These are phyloP conservation scores for Auricularia heimuer DNA, from an alignment of 768 basidiomycete genomes.

Conservation along the genomic window DNA sequence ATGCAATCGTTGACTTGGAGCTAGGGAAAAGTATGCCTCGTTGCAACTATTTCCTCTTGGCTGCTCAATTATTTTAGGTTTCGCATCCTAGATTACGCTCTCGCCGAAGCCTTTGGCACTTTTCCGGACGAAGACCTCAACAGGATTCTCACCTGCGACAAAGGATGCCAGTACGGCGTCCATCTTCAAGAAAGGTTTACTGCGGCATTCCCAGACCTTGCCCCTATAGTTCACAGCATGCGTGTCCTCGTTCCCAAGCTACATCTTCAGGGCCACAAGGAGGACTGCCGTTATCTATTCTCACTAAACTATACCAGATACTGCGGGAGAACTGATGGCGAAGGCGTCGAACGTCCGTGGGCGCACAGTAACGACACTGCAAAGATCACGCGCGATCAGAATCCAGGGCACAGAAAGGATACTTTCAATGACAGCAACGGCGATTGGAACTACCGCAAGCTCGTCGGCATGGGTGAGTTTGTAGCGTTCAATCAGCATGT, in stretches of 20 bases:
- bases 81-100: background rate
- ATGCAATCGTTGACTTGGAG: background rate
- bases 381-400: slow-evolving; percentile 29
- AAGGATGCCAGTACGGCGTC: slow-evolving; percentile 13
- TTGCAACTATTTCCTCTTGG: background rate
- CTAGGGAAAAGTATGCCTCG: background rate
- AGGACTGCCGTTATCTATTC: slow-evolving; percentile 13
- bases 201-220: slow-evolving; percentile 10
- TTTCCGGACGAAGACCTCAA: background rate
- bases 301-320: background rate
- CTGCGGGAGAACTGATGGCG: slow-evolving; percentile 23
- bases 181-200: slow-evolving; percentile 9
- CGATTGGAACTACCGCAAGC: slow-evolving; percentile 29
- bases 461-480: slow-evolving; percentile 14
- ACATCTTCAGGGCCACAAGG: slow-evolving; percentile 16
- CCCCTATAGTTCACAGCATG: slow-evolving; percentile 3
- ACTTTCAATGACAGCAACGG: slow-evolving; percentile 28
- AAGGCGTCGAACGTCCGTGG: slow-evolving; percentile 31
- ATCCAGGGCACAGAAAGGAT: slow-evolving; percentile 21
- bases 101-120: slow-evolving; percentile 2
- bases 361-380: slow-evolving; percentile 22
- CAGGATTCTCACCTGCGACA: slow-evolving; percentile 10
- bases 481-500: too few relatives aligned
- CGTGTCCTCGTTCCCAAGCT: slow-evolving; percentile 11
- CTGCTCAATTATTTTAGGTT: slow-evolving; percentile 2